Base-by-base conservation (phyloP, 2,329 filamentous ascomycete genomes). In the Cladosporium austrohemisphaericum region DNA sequence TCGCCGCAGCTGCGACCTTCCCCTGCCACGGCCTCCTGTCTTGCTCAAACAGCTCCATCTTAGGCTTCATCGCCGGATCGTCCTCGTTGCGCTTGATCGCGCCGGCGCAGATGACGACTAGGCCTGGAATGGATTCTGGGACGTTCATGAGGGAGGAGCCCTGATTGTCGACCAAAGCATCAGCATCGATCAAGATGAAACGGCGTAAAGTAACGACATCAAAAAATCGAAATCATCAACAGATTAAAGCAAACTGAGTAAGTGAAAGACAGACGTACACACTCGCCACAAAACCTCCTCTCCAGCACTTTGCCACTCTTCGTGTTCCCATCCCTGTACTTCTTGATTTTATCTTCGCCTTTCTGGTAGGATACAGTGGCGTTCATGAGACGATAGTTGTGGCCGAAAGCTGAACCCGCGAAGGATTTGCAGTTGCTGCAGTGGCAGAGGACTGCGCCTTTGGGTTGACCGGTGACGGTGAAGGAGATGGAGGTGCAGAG, bases 381-480 rank as follows among this genome's bases (percentile, higher is more conserved):
- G n/a, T 62, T 55, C 38, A 56, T 55, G 48, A 61, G 56, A 31
- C 62, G 57, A 23, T 61, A 55, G 37, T 65, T 65, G 51, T 65
- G 56, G 35, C 55, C 57, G 49, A 63, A 65, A 6, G 60, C 49
- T 26, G 56, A 59, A 8, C 61, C 60, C 20, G 31, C 49, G 19
- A 55, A 49, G 32, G 53, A 48, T n/a, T 55, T 54, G 44, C 60
- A 63, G 26, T 63, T 60, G 46, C 38, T 40, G 52, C 62, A 65
- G 40, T 64, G 61, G 51, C 61, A 64, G 2, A 64, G 54, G 3
- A 64, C 60, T 4, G 60, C 53, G 26, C 58, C 57, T 49, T 64
- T 64, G 41, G 61, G 60, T 26, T 53, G 47, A 26, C 62, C 62
- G 2, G 52, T 59, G 20, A 62, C 40, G 13, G 55, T 54, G 43